Evolutionary conservation across 805 yeast species (phyloP).

Genomic region (Hemisphaericaspora nanyangensis): DNA sequence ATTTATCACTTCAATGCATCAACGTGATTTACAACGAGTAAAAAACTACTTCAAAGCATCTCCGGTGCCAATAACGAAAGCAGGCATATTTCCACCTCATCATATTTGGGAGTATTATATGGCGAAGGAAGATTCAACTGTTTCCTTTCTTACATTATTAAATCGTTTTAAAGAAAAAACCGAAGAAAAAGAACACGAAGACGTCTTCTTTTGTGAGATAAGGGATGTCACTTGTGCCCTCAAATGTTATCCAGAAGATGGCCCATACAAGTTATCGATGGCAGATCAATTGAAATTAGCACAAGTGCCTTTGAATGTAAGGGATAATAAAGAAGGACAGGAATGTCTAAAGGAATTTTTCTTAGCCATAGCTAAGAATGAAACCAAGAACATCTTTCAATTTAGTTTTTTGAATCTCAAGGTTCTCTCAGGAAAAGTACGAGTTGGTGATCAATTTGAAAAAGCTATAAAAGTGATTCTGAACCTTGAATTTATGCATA

Average conservation of each 20-base stretch:
- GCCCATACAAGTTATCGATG: slow-evolving; percentile 33
- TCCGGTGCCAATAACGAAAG: slow-evolving; percentile 50
- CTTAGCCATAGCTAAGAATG: slow-evolving; percentile 44
- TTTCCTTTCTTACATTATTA: slow-evolving; percentile 45
- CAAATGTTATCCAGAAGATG: slow-evolving; percentile 37
- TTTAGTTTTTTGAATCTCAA: slow-evolving; percentile 31
- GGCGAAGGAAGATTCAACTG: slow-evolving; percentile 53
- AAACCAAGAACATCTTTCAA: slow-evolving; percentile 55
- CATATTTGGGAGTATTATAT: slow-evolving; percentile 64
- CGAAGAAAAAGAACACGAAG: slow-evolving; percentile 12
- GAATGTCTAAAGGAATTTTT: neutral
- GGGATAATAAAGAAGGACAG: neutral
- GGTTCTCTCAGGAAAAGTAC: slow-evolving; percentile 19
- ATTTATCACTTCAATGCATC: slow-evolving; percentile 50
- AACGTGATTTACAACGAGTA: slow-evolving; percentile 43
- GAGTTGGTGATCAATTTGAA: slow-evolving; percentile 2
- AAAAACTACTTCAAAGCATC: slow-evolving; percentile 47
- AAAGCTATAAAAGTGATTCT: neutral
- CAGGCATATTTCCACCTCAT: slow-evolving; percentile 79
- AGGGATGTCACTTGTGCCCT: slow-evolving; percentile 34
- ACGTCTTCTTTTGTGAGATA: slow-evolving; percentile 36
- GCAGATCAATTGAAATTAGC: slow-evolving; percentile 56
- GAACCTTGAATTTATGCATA: slow-evolving; percentile 62
- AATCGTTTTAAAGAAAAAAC: slow-evolving; percentile 44
- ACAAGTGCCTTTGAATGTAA: slow-evolving; percentile 52